phyloP scores from a whole-genome alignment of 164 flowering plant species.

The Annona squamosa region DNA sequence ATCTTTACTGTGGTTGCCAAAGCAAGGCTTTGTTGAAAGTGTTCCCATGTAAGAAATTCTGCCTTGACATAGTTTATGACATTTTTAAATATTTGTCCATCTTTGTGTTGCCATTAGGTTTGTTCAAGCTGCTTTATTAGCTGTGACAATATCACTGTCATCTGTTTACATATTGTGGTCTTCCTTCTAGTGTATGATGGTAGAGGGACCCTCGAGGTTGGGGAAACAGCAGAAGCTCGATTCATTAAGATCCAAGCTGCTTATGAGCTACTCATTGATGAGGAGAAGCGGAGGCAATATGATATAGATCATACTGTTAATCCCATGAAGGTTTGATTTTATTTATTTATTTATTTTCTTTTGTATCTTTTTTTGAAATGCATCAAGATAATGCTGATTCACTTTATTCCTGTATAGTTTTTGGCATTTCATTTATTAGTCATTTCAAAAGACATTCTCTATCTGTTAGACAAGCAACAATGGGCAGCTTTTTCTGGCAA shows the following conservation, averaged over 20 bases:
- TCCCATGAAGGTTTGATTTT: slow-evolving; percentile 71
- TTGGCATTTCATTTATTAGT: neutral
- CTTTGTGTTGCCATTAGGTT: neutral
- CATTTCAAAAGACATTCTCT: neutral
- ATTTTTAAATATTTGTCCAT: neutral
- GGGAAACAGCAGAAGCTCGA: slow-evolving; percentile 90
- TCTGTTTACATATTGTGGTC: slow-evolving; percentile 2
- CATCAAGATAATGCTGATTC: neutral
- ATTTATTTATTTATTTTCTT: too few relatives aligned
- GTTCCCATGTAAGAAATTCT: neutral
- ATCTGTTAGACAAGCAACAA: neutral
- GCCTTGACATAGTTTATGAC: neutral
- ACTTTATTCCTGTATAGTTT: neutral
- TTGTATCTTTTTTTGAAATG: neutral
- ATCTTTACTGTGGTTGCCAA: neutral
- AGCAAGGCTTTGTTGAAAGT: neutral
- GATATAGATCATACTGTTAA: slow-evolving; percentile 74
- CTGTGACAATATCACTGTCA: neutral
- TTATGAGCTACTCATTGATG: slow-evolving; percentile 86
- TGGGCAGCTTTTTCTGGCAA: neutral
- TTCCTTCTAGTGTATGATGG: slow-evolving; percentile 72
- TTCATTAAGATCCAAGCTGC: slow-evolving; percentile 98
- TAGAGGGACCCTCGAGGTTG: slow-evolving; percentile 83
- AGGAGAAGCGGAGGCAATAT: slow-evolving; percentile 57
- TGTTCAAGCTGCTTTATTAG: neutral